phyloP scores from a whole-genome alignment of 2,329 filamentous ascomycete genomes.

The Thelonectria discophora region DNA sequence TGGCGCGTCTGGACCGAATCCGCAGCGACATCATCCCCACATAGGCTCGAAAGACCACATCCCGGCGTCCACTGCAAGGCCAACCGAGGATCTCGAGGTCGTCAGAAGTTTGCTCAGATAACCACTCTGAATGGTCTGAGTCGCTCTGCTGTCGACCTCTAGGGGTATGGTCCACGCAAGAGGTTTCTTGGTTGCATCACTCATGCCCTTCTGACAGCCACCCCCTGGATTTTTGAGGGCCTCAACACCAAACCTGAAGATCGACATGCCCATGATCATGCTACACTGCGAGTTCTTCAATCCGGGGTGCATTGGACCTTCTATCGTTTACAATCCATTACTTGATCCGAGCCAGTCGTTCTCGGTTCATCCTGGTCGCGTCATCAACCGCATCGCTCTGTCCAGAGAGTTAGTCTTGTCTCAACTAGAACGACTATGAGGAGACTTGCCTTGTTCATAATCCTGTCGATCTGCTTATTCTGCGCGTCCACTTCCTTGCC shows the following conservation, averaged over 20 bases:
- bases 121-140: background rate
- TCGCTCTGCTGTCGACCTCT: background rate
- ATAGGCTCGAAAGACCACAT: background rate
- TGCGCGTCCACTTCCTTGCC: slow-evolving; percentile 79
- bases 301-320: background rate
- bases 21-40: background rate
- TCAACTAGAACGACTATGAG: too few relatives aligned
- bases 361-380: slow-evolving; percentile 80
- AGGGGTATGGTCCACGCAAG: background rate
- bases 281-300: background rate
- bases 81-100: background rate
- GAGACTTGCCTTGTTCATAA: slow-evolving; percentile 75
- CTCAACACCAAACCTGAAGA: slow-evolving; percentile 1
- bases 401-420: slow-evolving; percentile 44
- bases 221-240: too few relatives aligned
- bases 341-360: slow-evolving; percentile 71
- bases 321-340: slow-evolving; percentile 33
- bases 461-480: slow-evolving; percentile 78
- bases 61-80: background rate
- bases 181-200: background rate
- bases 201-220: background rate
- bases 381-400: slow-evolving; percentile 87
- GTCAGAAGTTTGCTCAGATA: background rate
- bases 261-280: background rate
- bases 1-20: background rate